A percentile compares a stretch with the other conserved stretches of the same genome.
Evolutionary conservation across 805 yeast genomes (phyloP).

Genomic region (Sporopachydermia quercuum): DNA sequence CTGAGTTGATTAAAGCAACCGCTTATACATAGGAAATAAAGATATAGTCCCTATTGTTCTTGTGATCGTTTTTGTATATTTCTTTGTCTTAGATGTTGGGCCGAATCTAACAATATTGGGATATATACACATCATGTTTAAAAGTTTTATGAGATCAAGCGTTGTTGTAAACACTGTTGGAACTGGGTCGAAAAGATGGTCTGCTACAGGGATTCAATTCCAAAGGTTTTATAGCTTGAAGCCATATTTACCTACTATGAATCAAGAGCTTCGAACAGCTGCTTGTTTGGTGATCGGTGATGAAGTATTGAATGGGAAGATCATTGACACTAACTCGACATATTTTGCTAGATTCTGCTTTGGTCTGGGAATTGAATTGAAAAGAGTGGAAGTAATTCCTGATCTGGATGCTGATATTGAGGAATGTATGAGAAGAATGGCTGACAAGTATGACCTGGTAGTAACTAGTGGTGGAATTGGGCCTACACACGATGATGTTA

Average conservation of each 20-base stretch:
- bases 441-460: conserved; percentile 44
- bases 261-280: conserved; percentile 17
- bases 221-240: neutral
- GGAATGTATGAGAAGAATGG: conserved; percentile 30
- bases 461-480: conserved; percentile 71
- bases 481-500: conserved; percentile 83
- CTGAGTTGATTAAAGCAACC: too few relatives aligned
- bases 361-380: conserved; percentile 47
- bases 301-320: conserved; percentile 78
- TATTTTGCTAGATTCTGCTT: conserved; percentile 62
- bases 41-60: too few relatives aligned
- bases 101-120: too few relatives aligned
- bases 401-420: conserved; percentile 58
- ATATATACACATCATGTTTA: too few relatives aligned
- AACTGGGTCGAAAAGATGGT: too few relatives aligned
- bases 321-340: conserved; percentile 62
- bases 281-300: conserved; percentile 66
- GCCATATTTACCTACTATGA: conserved; percentile 7
- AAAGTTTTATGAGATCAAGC: too few relatives aligned
- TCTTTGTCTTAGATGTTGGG: too few relatives aligned
- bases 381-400: conserved; percentile 57
- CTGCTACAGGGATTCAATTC: too few relatives aligned
- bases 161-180: too few relatives aligned
- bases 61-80: too few relatives aligned
- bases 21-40: too few relatives aligned